Evolutionary conservation across 257 asterid species (phyloP).

Genomic region (Solanum chmielewskii): DNA sequence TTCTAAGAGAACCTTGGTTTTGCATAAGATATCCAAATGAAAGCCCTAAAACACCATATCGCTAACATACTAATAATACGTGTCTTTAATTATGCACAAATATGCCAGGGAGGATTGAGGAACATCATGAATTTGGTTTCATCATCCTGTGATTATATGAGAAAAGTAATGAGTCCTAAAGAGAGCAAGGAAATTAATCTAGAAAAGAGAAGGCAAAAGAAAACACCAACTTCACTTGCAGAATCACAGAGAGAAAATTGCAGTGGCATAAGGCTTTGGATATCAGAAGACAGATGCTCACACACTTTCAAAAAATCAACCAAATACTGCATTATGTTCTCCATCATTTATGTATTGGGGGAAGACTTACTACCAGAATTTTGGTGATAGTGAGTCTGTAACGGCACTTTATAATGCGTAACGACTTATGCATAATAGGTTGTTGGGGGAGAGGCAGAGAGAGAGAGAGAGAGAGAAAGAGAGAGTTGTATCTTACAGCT

Average conservation of each 20-base stretch:
- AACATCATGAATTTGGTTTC: background rate
- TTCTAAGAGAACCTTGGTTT: background rate
- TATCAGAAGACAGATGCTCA: background rate
- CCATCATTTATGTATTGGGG: background rate
- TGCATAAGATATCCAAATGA: background rate
- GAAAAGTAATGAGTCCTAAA: background rate
- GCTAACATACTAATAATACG: background rate
- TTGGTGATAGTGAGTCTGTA: background rate
- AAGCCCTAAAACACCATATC: background rate
- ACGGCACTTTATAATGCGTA: background rate
- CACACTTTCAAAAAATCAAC: background rate
- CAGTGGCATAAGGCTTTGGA: background rate
- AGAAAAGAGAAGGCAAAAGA: background rate
- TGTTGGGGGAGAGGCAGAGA: background rate
- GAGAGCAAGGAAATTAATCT: background rate
- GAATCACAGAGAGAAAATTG: background rate
- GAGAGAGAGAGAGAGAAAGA: background rate
- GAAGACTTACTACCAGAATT: background rate
- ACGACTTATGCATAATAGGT: background rate
- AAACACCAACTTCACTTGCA: background rate
- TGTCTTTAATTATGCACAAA: background rate
- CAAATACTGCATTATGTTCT: background rate
- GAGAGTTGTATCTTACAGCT: slow-evolving; percentile 63
- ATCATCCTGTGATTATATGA: background rate
- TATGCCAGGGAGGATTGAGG: background rate